These are phyloP conservation scores for Trichosporon sp. DNA, from an alignment of 1,284 basidiomycete species.

Conservation along the genomic window DNA sequence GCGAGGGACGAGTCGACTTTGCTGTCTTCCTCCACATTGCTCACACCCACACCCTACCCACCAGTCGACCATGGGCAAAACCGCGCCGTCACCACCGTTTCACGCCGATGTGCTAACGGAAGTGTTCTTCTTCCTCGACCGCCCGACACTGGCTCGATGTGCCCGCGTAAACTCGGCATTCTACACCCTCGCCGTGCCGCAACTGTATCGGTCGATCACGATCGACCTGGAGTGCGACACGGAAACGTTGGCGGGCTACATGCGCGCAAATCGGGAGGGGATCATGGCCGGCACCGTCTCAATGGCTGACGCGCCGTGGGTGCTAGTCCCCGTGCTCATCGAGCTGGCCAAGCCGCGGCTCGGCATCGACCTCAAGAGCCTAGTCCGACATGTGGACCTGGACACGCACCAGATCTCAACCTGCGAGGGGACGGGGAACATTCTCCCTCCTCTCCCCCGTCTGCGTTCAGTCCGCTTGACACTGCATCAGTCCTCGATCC, in stretches of 20 bases:
- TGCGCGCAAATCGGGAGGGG: neutral
- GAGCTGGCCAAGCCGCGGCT: neutral
- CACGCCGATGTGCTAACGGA: neutral
- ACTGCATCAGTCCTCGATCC: slow-evolving; percentile 5
- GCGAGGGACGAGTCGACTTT: too few relatives aligned
- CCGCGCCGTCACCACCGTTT: neutral
- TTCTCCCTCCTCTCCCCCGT: slow-evolving; percentile 14
- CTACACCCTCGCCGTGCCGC: slow-evolving; percentile 12
- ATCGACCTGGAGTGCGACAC: neutral
- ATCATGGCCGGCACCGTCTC: neutral
- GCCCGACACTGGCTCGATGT: neutral
- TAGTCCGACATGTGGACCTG: slow-evolving; percentile 1
- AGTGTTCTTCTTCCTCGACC: slow-evolving; percentile 13
- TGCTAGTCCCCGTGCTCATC: neutral
- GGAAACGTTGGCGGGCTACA: neutral
- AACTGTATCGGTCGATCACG: neutral
- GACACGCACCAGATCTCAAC: neutral
- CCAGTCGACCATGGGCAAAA: neutral
- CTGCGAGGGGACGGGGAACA: neutral
- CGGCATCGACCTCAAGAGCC: neutral
- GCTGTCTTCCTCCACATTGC: neutral
- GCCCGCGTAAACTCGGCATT: slow-evolving; percentile 19
- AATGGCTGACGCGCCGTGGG: neutral
- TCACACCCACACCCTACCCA: neutral
- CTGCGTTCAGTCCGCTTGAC: slow-evolving; percentile 10